A percentile compares a stretch with the other conserved stretches of the same genome.
These are phyloP conservation scores for Stygiomarasmius scandens DNA, from an alignment of 1,284 basidiomycete genomes.

Conservation along the genomic window DNA sequence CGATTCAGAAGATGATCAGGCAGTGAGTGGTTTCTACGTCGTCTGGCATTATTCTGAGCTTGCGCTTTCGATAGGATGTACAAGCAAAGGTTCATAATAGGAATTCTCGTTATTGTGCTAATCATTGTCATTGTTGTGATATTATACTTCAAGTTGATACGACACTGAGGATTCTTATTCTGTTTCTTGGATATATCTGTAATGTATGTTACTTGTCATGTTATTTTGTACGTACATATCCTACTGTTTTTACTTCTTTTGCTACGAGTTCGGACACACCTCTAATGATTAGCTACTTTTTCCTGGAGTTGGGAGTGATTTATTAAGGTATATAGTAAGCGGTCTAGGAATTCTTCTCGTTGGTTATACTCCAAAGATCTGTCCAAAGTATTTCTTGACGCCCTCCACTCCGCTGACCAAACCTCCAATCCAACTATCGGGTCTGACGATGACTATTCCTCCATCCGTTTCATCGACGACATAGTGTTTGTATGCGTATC, in stretches of 20 bases:
- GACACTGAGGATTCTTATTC: neutral
- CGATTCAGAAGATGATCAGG: slow-evolving; percentile 48
- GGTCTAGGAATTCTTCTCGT: too few species aligned
- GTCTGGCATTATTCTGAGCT: neutral
- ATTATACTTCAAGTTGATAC: slow-evolving; percentile 45
- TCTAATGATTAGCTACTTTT: too few species aligned
- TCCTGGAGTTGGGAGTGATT: too few species aligned
- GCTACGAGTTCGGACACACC: too few species aligned
- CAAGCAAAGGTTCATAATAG: slow-evolving; percentile 42
- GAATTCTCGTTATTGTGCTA: slow-evolving; percentile 40
- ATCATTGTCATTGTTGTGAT: slow-evolving; percentile 41
- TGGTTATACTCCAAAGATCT: neutral
- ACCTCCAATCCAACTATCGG: slow-evolving; percentile 26
- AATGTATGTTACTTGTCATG: neutral
- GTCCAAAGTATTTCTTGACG: slow-evolving; percentile 4
- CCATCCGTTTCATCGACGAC: neutral
- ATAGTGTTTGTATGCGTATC: slow-evolving; percentile 8
- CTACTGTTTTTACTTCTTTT: too few species aligned
- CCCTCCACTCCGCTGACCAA: slow-evolving; percentile 2
- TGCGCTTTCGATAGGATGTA: slow-evolving; percentile 39
- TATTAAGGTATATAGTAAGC: too few species aligned
- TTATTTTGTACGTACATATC: neutral
- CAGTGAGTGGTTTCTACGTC: slow-evolving; percentile 36
- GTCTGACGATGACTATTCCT: slow-evolving; percentile 10
- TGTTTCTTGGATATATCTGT: neutral